phyloP scores from a whole-genome alignment of 257 asterid species.

The Solanum appendiculatum region DNA sequence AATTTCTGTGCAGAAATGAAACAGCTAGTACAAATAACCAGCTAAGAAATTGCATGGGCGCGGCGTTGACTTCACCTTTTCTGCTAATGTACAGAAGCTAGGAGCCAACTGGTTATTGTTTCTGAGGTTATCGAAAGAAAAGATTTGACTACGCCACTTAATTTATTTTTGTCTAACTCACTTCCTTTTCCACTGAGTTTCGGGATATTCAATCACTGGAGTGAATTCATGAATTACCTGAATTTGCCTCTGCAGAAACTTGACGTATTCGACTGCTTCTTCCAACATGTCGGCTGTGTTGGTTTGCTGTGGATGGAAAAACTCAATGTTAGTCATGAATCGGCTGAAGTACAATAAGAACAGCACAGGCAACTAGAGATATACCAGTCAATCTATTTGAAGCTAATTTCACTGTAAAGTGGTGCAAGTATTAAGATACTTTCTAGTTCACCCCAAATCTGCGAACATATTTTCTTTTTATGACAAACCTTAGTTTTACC shows the following conservation, averaged over 20 bases:
- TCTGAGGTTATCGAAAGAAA: background rate
- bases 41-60: background rate
- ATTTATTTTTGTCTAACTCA: background rate
- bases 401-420: background rate
- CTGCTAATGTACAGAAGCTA: background rate
- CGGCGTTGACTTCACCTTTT: background rate
- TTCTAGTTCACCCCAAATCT: background rate
- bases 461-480: background rate
- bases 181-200: background rate
- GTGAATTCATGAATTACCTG: slow-evolving; percentile 38
- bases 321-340: background rate
- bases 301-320: slow-evolving; percentile 60
- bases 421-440: background rate
- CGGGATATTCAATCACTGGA: background rate
- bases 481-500: background rate
- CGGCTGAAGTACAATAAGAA: background rate
- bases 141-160: background rate
- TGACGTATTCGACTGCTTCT: slow-evolving; percentile 86
- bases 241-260: slow-evolving; percentile 71
- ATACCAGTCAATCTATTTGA: background rate
- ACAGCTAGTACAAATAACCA: too few relatives aligned
- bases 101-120: background rate
- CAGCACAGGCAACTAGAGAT: background rate
- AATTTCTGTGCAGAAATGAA: background rate
- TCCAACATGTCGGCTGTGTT: slow-evolving; percentile 98